phyloP scores from a whole-genome alignment of 352 stramenopile species.

The Phytophthora pistaciae region DNA sequence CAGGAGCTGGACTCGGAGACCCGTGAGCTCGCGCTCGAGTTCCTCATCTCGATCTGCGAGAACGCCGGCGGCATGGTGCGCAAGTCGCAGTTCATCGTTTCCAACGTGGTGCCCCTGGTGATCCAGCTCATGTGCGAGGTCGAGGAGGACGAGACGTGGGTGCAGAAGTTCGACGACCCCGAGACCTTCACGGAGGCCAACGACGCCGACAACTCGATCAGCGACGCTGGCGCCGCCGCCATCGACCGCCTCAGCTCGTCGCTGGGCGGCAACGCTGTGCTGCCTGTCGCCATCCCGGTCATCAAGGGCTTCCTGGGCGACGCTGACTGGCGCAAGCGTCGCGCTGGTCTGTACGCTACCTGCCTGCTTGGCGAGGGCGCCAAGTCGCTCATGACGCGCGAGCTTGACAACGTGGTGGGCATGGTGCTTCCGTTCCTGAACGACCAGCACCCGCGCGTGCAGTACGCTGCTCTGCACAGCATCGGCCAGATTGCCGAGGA shows the following conservation, averaged over 20 bases:
- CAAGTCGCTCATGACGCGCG: slow-evolving; percentile 82
- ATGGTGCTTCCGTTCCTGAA: slow-evolving; percentile 77
- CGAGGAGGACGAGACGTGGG: slow-evolving; percentile 78
- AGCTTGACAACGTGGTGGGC: slow-evolving; percentile 79
- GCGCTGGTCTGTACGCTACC: slow-evolving; percentile 80
- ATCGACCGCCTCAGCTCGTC: slow-evolving; percentile 83
- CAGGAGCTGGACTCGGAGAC: slow-evolving; percentile 77
- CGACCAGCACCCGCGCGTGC: slow-evolving; percentile 79
- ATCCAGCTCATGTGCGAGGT: slow-evolving; percentile 87
- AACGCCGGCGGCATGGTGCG: slow-evolving; percentile 85
- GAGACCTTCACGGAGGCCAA: slow-evolving; percentile 76
- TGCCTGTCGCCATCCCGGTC: slow-evolving; percentile 82
- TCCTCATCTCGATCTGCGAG: slow-evolving; percentile 82
- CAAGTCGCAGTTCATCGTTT: slow-evolving; percentile 75
- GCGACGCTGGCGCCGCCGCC: slow-evolving; percentile 73
- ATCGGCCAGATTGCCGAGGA: slow-evolving; percentile 86
- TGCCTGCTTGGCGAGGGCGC: slow-evolving; percentile 81
- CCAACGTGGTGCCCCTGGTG: slow-evolving; percentile 75
- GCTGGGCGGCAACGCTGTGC: slow-evolving; percentile 76
- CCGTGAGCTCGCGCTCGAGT: slow-evolving; percentile 83
- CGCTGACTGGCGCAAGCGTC: slow-evolving; percentile 79
- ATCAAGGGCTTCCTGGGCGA: slow-evolving; percentile 72
- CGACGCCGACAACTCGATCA: slow-evolving; percentile 73
- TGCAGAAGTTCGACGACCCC: slow-evolving; percentile 82
- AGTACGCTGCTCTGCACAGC: slow-evolving; percentile 87